phyloP scores from a whole-genome alignment of 805 yeast genomes.

The Grigorovia transvaalensis region DNA sequence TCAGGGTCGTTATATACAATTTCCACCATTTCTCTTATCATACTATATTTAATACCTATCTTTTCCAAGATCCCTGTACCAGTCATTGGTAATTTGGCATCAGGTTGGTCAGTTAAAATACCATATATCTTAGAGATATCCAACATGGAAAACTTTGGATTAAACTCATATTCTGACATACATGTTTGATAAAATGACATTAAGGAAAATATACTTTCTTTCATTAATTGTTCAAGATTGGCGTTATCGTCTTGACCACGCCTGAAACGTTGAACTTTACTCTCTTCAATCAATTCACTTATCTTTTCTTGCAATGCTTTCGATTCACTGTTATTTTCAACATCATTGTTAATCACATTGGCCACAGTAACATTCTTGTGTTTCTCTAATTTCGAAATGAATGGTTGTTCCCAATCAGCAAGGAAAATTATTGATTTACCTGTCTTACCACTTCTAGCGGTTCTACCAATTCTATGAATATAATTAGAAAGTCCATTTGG shows the following conservation, averaged over 20 bases:
- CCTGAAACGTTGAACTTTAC: no score
- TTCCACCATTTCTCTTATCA: conserved; percentile 19
- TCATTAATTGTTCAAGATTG: conserved; percentile 6
- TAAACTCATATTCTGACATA: conserved; percentile 25
- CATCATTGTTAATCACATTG: conserved; percentile 34
- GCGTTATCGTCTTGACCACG: no score
- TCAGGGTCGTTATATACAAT: not conserved
- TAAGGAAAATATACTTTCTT: conserved; percentile 27
- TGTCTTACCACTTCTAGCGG: conserved; percentile 80
- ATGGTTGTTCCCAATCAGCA: conserved; percentile 47
- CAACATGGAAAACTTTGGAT: conserved; percentile 13
- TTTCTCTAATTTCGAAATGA: conserved; percentile 37
- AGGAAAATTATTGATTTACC: conserved; percentile 63
- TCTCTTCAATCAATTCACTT: not conserved
- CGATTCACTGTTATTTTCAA: conserved; percentile 21
- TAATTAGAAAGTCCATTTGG: conserved; percentile 69
- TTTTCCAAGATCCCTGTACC: conserved; percentile 7
- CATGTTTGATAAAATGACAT: conserved; percentile 31
- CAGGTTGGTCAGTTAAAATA: conserved; percentile 15
- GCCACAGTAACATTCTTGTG: conserved; percentile 47
- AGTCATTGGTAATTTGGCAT: conserved; percentile 14
- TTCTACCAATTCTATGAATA: conserved; percentile 90
- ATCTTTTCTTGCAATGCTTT: conserved; percentile 2
- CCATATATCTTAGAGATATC: conserved; percentile 21
- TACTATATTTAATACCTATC: conserved; percentile 13